Evolutionary conservation across 2,329 filamentous ascomycete species (phyloP), one percentile per base, ranked within the genome.

Genomic region (Fusarium circinatum): DNA sequence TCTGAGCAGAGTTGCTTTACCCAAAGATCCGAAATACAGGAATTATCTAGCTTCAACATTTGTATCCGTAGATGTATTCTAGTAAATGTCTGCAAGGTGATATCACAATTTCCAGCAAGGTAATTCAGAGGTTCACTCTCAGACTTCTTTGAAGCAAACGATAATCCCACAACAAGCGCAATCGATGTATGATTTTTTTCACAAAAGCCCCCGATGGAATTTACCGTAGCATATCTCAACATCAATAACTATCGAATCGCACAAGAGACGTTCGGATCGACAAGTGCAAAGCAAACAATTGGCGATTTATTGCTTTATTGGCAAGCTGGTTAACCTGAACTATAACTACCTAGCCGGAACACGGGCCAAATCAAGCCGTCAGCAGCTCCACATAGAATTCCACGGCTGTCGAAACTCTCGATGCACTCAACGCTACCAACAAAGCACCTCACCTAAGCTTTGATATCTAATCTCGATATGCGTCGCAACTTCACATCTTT

Each of bases 401-500:
- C 47, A 68, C 28, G 11, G 8, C 12, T 18, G 30, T 38, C 18
- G 41, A 49, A 54, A 41, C 32, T 60, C 61, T 55, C 15, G 14
- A 44, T 32, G 38, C 34, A 39, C 20, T 14, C 12, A 56, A 44
- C 39, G 47, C 38, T 30, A 52, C 45, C 10, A 44, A 24, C 36
- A 49, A 47, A n/a, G 20, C 14, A 3, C 24, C 17, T 12, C 11
- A 28, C 11, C 17, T 22, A 17, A 45, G 18, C 30, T 26, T 7
- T 5, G 8, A n/a, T 18, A 5, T 14, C 34, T 9, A 13, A 36
- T 39, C 14, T 18, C 5, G 64, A 38, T 24, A 82, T 82, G 81
- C 70, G 78, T 24, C 78, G 78, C 36, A 77, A 74, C 38, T 62
- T 52, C 4, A 30, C 74, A 22, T 15, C 59, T 10, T 57, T 75